These are phyloP conservation scores for Trametes sp. DNA, from an alignment of 1,284 basidiomycete genomes.

Conservation along the genomic window DNA sequence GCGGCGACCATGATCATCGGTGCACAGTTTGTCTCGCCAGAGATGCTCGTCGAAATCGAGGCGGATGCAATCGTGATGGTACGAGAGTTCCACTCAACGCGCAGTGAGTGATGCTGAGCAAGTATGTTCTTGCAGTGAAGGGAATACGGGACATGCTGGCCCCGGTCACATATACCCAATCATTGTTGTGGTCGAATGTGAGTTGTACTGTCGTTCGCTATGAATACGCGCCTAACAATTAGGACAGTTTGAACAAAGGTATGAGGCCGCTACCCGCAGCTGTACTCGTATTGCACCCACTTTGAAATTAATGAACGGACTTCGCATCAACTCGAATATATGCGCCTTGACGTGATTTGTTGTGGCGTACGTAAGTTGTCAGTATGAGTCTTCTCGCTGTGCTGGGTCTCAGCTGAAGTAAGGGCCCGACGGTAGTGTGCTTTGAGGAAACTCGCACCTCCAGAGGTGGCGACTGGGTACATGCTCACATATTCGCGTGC, in stretches of 20 bases:
- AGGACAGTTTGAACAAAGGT: not conserved
- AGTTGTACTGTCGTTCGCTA: not conserved
- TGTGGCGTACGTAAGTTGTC: not conserved
- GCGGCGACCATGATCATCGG: constrained; percentile 60
- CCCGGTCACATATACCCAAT: not conserved
- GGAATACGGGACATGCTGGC: not conserved
- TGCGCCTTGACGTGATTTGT: not conserved
- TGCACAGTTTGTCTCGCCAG: constrained; percentile 49
- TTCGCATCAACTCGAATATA: constrained; percentile 1
- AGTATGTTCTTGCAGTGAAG: not conserved
- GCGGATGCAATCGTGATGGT: constrained; percentile 49
- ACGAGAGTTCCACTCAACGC: not conserved
- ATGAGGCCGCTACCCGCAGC: not conserved
- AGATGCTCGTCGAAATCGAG: constrained; percentile 60
- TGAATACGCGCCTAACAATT: not conserved
- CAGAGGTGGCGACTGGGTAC: too few relatives aligned
- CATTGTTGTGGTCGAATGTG: not conserved
- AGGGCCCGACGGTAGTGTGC: not conserved
- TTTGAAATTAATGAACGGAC: not conserved
- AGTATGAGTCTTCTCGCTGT: not conserved
- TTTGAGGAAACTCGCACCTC: too few relatives aligned
- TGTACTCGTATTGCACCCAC: not conserved
- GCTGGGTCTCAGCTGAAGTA: not conserved
- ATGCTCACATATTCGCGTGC: too few relatives aligned
- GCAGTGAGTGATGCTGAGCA: not conserved